phyloP scores from a whole-genome alignment of 768 basidiomycete species.

The Collybia sp. region DNA sequence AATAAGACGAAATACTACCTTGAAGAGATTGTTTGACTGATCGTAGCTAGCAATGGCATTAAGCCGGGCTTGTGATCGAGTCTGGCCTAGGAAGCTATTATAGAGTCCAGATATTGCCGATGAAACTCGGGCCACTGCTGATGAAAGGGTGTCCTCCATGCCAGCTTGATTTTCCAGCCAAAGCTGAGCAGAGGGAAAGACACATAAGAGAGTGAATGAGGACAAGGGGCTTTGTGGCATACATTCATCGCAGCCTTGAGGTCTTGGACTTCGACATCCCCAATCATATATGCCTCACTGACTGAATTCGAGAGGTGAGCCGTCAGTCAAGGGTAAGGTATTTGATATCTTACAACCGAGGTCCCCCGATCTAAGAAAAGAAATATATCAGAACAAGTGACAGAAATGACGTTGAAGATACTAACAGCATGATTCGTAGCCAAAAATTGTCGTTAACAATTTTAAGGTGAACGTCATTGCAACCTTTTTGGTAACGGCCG shows the following conservation, averaged over 20 bases:
- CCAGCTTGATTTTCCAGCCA: slow-evolving; percentile 66
- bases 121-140: slow-evolving; percentile 49
- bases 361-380: slow-evolving; percentile 46
- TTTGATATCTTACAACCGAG: slow-evolving; percentile 50
- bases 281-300: slow-evolving; percentile 74
- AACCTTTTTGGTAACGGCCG: slow-evolving; percentile 51
- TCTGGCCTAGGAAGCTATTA: slow-evolving; percentile 73
- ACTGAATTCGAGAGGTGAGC: slow-evolving; percentile 31
- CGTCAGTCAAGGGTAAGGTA: slow-evolving; percentile 4
- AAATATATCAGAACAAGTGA: slow-evolving; percentile 10
- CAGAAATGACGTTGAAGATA: slow-evolving; percentile 11
- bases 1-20: slow-evolving; percentile 30
- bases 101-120: slow-evolving; percentile 58
- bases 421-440: slow-evolving; percentile 61
- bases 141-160: slow-evolving; percentile 54
- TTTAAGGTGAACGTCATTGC: slow-evolving; percentile 56
- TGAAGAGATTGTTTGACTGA: slow-evolving; percentile 87
- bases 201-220: slow-evolving; percentile 2
- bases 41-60: slow-evolving; percentile 88
- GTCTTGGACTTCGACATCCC: slow-evolving; percentile 57
- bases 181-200: slow-evolving; percentile 31
- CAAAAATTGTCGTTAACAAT: slow-evolving; percentile 62
- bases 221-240: slow-evolving; percentile 21
- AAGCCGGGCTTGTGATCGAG: slow-evolving; percentile 66
- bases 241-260: slow-evolving; percentile 63